Conservation (phyloP, 192 early-diverging fungal species). For the Helicostylum pulchrum region DNA sequence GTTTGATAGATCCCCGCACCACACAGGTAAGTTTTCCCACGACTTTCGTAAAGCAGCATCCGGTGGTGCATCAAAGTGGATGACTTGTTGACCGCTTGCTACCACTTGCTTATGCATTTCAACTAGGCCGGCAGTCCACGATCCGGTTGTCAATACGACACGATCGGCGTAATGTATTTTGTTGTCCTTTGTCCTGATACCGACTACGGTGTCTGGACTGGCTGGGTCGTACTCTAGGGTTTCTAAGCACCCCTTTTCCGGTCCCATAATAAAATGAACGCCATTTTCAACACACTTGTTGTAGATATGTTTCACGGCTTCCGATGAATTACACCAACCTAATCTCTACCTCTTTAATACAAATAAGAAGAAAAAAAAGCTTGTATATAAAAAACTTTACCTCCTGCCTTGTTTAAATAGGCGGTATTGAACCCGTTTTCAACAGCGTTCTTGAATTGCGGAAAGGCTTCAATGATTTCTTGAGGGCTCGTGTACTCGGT, state of each 20-base stretch:
- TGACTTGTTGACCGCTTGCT: conserved; percentile 47
- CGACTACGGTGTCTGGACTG: conserved; percentile 18
- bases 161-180: conserved; percentile 30
- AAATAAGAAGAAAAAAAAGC: no score
- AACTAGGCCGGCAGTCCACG: conserved; percentile 44
- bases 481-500: conserved; percentile 6
- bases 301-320: conserved; percentile 19
- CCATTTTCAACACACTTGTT: conserved; percentile 19
- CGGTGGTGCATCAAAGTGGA: conserved; percentile 41
- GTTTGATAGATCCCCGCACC: conserved; percentile 45
- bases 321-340: conserved; percentile 30
- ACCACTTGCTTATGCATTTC: conserved; percentile 33
- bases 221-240: background rate
- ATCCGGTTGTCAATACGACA: conserved; percentile 44
- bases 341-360: background rate
- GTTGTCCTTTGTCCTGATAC: conserved; percentile 40
- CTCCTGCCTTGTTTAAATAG: conserved; percentile 28
- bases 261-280: conserved; percentile 15
- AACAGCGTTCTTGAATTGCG: conserved; percentile 20
- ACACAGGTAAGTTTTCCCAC: conserved; percentile 39
- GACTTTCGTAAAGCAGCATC: background rate
- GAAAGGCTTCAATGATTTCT: conserved; percentile 7
- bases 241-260: background rate
- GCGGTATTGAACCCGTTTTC: conserved; percentile 14
- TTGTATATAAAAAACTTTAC: conserved; percentile 1